Percentiles rank a stretch among this genome's conserved stretches.
These are phyloP conservation scores for Starmerella vitae DNA, from an alignment of 805 yeast genomes.

Conservation along the genomic window DNA sequence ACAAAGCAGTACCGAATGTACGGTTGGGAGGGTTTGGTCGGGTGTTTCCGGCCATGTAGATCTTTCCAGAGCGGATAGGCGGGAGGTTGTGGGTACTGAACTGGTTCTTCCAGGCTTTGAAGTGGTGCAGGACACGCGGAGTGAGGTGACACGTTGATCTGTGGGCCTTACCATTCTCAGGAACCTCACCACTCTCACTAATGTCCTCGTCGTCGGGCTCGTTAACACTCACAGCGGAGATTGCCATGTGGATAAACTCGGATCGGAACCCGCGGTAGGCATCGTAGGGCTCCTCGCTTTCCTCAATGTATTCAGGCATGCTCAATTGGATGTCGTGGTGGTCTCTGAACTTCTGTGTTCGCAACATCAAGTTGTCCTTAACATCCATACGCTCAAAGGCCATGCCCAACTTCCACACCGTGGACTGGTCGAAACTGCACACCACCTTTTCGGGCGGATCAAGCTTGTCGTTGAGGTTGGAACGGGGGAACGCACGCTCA, in stretches of 20 bases:
- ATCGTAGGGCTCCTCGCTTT: slow-evolving; percentile 48
- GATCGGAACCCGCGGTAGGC: slow-evolving; percentile 72
- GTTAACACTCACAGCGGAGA: slow-evolving; percentile 30
- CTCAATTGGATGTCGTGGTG: slow-evolving; percentile 53
- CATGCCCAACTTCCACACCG: slow-evolving; percentile 67
- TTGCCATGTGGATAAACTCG: slow-evolving; percentile 62
- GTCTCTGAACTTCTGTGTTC: slow-evolving; percentile 39
- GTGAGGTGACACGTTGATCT: slow-evolving; percentile 61
- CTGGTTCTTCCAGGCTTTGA: slow-evolving; percentile 74
- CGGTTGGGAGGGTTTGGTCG: slow-evolving; percentile 20
- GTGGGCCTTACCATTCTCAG: background rate
- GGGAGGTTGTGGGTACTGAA: slow-evolving; percentile 68
- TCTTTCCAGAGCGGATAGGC: slow-evolving; percentile 61
- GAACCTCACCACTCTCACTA: background rate
- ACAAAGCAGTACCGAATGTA: slow-evolving; percentile 46
- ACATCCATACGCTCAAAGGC: slow-evolving; percentile 45
- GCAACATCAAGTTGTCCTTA: slow-evolving; percentile 17
- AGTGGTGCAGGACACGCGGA: slow-evolving; percentile 53
- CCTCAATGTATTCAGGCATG: slow-evolving; percentile 40
- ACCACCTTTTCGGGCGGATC: slow-evolving; percentile 33
- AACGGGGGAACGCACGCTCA: slow-evolving; percentile 23
- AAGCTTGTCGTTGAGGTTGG: slow-evolving; percentile 20
- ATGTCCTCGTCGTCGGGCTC: slow-evolving; percentile 1
- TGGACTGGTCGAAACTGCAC: slow-evolving; percentile 52
- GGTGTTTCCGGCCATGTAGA: slow-evolving; percentile 35